These are phyloP conservation scores for Linnemannia schmuckeri DNA, from an alignment of 192 early-diverging fungal genomes.

Conservation along the genomic window DNA sequence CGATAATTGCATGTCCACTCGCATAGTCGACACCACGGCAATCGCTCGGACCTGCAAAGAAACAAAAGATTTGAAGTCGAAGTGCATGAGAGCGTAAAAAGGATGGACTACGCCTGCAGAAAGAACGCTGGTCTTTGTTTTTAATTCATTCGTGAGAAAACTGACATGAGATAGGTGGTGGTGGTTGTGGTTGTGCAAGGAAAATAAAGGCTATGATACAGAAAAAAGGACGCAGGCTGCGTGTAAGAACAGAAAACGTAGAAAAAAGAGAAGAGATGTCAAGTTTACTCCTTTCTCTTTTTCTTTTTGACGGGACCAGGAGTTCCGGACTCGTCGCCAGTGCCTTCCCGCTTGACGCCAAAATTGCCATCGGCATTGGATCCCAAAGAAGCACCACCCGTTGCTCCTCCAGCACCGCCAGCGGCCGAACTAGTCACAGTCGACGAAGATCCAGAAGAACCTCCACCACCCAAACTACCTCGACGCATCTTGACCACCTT, in stretches of 20 bases:
- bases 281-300: conserved; percentile 38
- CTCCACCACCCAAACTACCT: conserved; percentile 37
- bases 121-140: no score
- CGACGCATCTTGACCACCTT: conserved; percentile 59
- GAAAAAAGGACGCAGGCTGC: not conserved
- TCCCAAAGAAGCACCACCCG: not conserved
- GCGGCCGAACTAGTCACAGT: not conserved
- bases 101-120: no score
- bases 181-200: not conserved
- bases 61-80: no score
- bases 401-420: conserved; percentile 4
- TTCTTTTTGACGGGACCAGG: conserved; percentile 47
- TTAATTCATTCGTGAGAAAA: no score
- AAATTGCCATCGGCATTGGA: conserved; percentile 2
- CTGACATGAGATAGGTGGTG: no score
- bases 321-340: conserved; percentile 27
- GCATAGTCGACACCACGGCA: no score
- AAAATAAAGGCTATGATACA: not conserved
- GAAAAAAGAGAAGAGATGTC: not conserved
- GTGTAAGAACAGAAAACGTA: not conserved
- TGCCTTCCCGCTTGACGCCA: conserved; percentile 50
- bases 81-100: no score
- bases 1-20: no score
- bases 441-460: conserved; percentile 23
- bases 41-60: no score